Evolutionary conservation across 2,329 filamentous ascomycete genomes (phyloP), one percentile per base, ranked within the genome.

Genomic region (Fusarium sp.): DNA sequence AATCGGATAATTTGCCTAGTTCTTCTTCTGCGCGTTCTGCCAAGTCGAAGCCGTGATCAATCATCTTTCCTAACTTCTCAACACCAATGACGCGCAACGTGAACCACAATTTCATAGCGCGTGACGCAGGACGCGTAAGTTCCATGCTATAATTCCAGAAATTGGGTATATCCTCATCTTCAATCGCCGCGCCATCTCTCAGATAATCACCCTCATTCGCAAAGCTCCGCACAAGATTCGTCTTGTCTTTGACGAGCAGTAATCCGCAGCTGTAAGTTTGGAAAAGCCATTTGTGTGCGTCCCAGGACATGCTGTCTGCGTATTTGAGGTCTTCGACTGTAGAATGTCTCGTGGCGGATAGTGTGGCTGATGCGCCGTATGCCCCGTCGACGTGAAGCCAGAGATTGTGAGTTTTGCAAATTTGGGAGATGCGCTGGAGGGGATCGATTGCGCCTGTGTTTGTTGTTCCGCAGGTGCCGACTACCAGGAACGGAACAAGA

Each of bases 81-180:
- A 72, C 63, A 1, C 72, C 74, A 25, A 76, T 49, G 0, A 73
- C 66, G 1, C 68, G 61, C 1, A 76, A 14, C 0, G 73, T 74
- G 10, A 76, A 76, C 74, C 74, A 75, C 14, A 76, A 42, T 55
- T 76, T 76, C 70, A 74, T 74, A 3, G 72, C 74, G 0, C 71
- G 61, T 3, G 37, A 49, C 1, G 73, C 71, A 2, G 74, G 71
- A 0, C 73, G 55, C 1, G 73, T 74, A 8, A 74, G 69, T 37
- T 76, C 74, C 50, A 73, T 73, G 7, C 65, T 71, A 5, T 71
- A 72, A 9, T 75, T 74, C 74, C 72, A 76, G 45, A 75, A 74
- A 47, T 76, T 76, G 5, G 73, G 69, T 1, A 73, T 63, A 4
- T 75, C 72, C 13, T 72, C 71, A 14, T 72, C 71, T 7, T 73